These are phyloP conservation scores for Rhynchosporium graminicola DNA, from an alignment of 2,329 filamentous ascomycete genomes.

Conservation along the genomic window DNA sequence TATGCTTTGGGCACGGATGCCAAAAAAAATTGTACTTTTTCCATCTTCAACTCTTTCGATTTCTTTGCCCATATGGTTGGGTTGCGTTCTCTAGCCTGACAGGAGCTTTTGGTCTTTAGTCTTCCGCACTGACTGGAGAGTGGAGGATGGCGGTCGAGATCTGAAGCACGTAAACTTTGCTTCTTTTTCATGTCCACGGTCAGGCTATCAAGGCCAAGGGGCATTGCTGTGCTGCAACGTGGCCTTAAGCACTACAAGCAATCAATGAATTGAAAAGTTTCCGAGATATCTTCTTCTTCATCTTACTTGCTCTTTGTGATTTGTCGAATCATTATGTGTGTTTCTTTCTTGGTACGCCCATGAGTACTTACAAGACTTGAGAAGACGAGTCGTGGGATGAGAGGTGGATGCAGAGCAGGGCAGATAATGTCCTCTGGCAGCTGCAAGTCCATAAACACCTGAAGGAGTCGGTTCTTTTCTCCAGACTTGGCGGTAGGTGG, in stretches of 20 bases:
- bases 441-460: too few relatives aligned
- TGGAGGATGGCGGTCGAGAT: neutral
- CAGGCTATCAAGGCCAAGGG: neutral
- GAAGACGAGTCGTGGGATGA: too few relatives aligned
- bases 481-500: too few relatives aligned
- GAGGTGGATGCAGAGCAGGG: too few relatives aligned
- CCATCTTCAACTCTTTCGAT: conserved; percentile 13
- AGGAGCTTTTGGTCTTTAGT: conserved; percentile 18
- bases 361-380: too few relatives aligned
- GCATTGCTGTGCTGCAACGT: conserved; percentile 1
- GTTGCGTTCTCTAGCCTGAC: conserved; percentile 14
- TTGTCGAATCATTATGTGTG: neutral
- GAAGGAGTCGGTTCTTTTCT: too few relatives aligned
- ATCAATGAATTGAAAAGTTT: conserved; percentile 21
- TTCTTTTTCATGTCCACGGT: neutral
- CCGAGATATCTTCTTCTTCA: neutral
- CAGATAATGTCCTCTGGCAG: too few relatives aligned
- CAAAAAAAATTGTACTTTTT: conserved; percentile 18
- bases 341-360: too few relatives aligned
- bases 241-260: neutral
- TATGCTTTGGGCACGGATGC: neutral
- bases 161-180: conserved; percentile 1
- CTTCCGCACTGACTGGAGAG: conserved; percentile 13
- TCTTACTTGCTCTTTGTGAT: neutral
- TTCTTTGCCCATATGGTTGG: conserved; percentile 13